Evolutionary conservation across 2,329 filamentous ascomycete genomes (phyloP).

Genomic region (Sporothrix schenckii): DNA sequence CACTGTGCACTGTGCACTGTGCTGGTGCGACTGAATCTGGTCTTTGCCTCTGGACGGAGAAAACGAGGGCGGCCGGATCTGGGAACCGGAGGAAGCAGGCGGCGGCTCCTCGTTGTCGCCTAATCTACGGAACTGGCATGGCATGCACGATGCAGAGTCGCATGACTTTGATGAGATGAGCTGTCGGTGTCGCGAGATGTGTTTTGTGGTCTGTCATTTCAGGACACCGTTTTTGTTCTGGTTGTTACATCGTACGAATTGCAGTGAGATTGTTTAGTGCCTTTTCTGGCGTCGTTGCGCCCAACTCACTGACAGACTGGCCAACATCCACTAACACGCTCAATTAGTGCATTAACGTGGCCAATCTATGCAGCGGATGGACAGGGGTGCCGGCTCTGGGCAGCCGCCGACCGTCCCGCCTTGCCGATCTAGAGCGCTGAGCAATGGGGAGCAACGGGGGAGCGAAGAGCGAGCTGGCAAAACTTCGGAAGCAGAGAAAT

Average conservation of each 20-base stretch:
- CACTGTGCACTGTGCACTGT: constrained; percentile 10
- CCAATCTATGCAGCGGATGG: constrained; percentile 21
- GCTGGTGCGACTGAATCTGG: not conserved
- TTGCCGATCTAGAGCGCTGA: constrained; percentile 26
- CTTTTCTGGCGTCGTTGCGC: not conserved
- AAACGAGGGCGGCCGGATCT: not conserved
- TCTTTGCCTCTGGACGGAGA: too few relatives aligned
- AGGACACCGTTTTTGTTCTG: not conserved
- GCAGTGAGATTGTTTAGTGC: constrained; percentile 12
- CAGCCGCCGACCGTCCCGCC: constrained; percentile 29
- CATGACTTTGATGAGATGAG: not conserved
- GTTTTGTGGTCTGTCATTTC: not conserved
- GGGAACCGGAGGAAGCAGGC: not conserved
- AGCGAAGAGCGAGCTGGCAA: constrained; percentile 13
- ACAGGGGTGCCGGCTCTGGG: constrained; percentile 26
- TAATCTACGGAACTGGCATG: not conserved
- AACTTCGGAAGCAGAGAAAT: constrained; percentile 18
- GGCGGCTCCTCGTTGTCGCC: not conserved
- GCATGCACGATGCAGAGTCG: not conserved
- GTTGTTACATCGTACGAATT: too few relatives aligned
- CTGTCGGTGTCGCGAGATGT: not conserved
- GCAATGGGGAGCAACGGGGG: not conserved
- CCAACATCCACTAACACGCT: not conserved
- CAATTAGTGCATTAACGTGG: not conserved
- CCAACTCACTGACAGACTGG: too few relatives aligned